Evolutionary conservation across 2,329 filamentous ascomycete genomes (phyloP).

Genomic region (Xylariales sp.): DNA sequence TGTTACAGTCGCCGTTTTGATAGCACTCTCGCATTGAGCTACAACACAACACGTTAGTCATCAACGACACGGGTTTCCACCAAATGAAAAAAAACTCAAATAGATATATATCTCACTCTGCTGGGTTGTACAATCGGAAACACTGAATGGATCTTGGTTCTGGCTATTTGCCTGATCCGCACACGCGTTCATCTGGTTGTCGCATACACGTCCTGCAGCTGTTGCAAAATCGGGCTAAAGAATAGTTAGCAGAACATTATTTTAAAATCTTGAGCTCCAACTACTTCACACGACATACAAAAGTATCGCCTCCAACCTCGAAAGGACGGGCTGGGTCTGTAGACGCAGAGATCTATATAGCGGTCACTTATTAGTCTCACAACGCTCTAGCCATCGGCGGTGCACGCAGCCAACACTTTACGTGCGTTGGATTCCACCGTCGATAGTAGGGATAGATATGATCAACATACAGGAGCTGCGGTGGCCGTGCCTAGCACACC

Average conservation of each 20-base stretch:
- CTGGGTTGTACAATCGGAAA: slow-evolving; percentile 41
- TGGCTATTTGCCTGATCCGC: slow-evolving; percentile 34
- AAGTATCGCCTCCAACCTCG: slow-evolving; percentile 38
- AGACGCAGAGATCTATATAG: slow-evolving; percentile 33
- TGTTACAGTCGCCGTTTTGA: too few relatives aligned
- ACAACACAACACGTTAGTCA: too few relatives aligned
- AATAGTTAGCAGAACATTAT: background rate
- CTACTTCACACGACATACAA: slow-evolving; percentile 27
- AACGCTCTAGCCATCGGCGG: too few relatives aligned
- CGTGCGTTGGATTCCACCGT: too few relatives aligned
- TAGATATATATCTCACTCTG: slow-evolving; percentile 29
- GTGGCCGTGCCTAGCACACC: slow-evolving; percentile 33
- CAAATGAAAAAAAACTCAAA: background rate
- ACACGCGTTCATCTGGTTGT: slow-evolving; percentile 45
- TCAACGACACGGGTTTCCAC: too few relatives aligned
- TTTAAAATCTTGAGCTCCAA: background rate
- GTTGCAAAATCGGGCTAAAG: slow-evolving; percentile 35
- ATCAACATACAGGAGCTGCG: slow-evolving; percentile 28
- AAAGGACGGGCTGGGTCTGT: slow-evolving; percentile 35
- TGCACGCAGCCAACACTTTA: too few relatives aligned
- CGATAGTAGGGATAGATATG: background rate
- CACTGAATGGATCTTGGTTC: slow-evolving; percentile 26
- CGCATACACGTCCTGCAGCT: slow-evolving; percentile 40
- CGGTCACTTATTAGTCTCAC: background rate
- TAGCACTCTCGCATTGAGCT: too few relatives aligned